Percentiles rank a stretch among this genome's conserved stretches.
Evolutionary conservation across 1,284 basidiomycete genomes (phyloP).

Genomic region (Moesziomyces parantarcticus): DNA sequence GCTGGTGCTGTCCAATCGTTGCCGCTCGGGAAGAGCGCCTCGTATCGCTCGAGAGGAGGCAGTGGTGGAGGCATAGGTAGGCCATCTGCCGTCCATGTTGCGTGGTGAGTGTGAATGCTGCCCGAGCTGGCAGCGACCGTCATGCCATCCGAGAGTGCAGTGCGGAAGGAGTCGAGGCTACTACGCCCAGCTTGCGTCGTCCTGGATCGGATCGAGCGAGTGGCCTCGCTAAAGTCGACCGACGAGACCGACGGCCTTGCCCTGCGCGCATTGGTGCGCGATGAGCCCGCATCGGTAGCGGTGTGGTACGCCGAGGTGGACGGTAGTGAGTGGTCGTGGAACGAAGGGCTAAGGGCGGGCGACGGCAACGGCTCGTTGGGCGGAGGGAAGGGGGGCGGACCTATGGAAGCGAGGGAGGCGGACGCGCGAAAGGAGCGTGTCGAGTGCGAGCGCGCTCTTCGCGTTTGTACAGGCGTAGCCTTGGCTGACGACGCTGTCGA

Average conservation of each 20-base stretch:
- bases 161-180: constrained; percentile 40
- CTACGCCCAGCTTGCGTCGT: constrained; percentile 25
- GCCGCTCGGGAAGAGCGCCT: constrained; percentile 25
- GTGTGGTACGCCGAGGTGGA: constrained; percentile 25
- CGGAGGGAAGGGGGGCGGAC: constrained; percentile 47
- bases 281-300: constrained; percentile 17
- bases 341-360: constrained; percentile 32
- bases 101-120: constrained; percentile 11
- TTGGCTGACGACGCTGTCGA: constrained; percentile 7
- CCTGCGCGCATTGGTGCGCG: constrained; percentile 6
- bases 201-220: constrained; percentile 21
- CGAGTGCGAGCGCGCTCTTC: constrained; percentile 24
- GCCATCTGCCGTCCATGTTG: constrained; percentile 12
- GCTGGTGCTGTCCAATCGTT: constrained; percentile 13
- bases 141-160: constrained; percentile 36
- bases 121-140: constrained; percentile 15
- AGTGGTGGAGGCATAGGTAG: constrained; percentile 18
- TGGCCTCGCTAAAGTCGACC: constrained; percentile 26
- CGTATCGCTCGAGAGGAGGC: constrained; percentile 34
- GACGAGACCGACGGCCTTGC: constrained; percentile 30
- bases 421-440: constrained; percentile 34
- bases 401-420: constrained; percentile 27
- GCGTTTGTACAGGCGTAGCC: constrained; percentile 22
- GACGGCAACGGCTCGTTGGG: constrained; percentile 44
- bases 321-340: constrained; percentile 24